Conservation (phyloP, 345 rosid genomes). For the Citrus sp. region DNA sequence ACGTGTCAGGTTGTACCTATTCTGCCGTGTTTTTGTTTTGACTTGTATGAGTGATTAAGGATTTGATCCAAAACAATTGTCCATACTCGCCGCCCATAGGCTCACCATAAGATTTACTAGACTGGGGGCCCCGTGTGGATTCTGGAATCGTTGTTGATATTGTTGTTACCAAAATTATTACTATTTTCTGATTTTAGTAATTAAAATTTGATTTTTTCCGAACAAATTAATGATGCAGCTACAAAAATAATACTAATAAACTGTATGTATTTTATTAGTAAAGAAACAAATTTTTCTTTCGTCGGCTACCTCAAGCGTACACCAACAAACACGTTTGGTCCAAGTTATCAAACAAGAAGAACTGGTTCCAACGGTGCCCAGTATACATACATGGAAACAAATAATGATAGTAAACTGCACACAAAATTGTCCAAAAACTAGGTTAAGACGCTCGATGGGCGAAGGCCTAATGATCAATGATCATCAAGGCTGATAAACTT, state of each 20-base stretch:
- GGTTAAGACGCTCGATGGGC: not conserved
- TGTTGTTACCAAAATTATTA: too few species aligned
- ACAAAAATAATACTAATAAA: too few species aligned
- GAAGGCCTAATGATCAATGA: not conserved
- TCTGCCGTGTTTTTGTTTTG: not conserved
- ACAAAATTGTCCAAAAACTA: not conserved
- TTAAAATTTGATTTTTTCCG: too few species aligned
- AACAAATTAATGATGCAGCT: too few species aligned
- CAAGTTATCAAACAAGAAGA: not conserved
- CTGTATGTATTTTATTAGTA: too few species aligned
- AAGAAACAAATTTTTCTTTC: not conserved
- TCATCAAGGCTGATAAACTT: conserved; percentile 62
- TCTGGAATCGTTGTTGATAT: too few species aligned
- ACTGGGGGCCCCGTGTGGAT: too few species aligned
- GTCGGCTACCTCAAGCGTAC: not conserved
- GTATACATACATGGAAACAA: not conserved
- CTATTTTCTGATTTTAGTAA: too few species aligned
- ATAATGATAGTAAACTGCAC: not conserved
- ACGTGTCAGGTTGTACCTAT: not conserved
- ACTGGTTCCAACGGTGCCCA: not conserved
- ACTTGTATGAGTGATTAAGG: not conserved
- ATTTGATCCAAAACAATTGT: not conserved
- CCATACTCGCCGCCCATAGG: not conserved
- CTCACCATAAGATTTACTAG: not conserved
- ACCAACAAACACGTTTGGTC: not conserved